Evolutionary conservation across 2,329 filamentous ascomycete genomes (phyloP).

Genomic region (Pseudogymnoascus sp.): DNA sequence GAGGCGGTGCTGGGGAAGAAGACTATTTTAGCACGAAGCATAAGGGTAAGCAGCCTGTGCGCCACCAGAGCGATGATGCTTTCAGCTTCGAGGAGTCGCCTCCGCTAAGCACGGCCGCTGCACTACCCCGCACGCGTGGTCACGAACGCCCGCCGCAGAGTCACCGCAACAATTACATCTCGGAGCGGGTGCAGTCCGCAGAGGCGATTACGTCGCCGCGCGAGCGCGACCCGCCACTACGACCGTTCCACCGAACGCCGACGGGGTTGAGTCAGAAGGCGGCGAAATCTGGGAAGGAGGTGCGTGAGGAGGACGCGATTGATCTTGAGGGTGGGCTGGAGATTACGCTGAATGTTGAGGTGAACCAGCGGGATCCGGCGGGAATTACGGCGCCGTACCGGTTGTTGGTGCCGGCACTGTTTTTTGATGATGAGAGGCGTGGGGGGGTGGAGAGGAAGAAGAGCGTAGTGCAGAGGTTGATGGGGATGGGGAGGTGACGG

Average conservation of each 20-base stretch:
- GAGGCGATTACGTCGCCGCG: not conserved
- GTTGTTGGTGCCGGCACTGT: slow-evolving; percentile 59
- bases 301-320: slow-evolving; percentile 45
- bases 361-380: slow-evolving; percentile 74
- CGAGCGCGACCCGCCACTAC: slow-evolving; percentile 13
- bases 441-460: not conserved
- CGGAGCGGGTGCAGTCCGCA: not conserved
- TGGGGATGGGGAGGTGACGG: slow-evolving; percentile 7
- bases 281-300: slow-evolving; percentile 38
- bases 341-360: slow-evolving; percentile 81
- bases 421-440: not conserved
- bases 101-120: not conserved
- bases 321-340: slow-evolving; percentile 79
- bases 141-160: not conserved
- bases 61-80: not conserved
- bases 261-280: slow-evolving; percentile 60
- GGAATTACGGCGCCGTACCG: slow-evolving; percentile 85
- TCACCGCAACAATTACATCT: not conserved
- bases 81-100: not conserved
- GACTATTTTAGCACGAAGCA: slow-evolving; percentile 37
- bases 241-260: slow-evolving; percentile 56
- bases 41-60: not conserved
- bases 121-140: not conserved
- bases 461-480: slow-evolving; percentile 1
- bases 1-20: slow-evolving; percentile 41